Evolutionary conservation across 2,329 filamentous ascomycete species (phyloP).

Genomic region (Pseudovirgaria hyperparasitica): DNA sequence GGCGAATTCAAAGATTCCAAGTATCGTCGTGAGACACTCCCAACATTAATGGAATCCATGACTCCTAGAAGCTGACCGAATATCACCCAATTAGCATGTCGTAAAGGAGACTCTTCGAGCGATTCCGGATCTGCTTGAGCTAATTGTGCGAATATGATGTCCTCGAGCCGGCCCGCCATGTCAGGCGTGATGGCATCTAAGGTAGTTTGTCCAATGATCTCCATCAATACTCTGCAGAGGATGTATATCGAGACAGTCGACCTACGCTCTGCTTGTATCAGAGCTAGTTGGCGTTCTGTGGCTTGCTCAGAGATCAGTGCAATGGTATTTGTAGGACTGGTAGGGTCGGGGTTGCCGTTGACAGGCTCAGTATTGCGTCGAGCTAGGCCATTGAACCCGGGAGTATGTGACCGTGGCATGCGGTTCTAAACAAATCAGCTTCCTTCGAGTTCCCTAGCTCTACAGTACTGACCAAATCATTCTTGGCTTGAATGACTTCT

Average conservation of each 20-base stretch:
- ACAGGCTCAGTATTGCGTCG: conserved; percentile 24
- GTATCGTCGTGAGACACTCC: conserved; percentile 70
- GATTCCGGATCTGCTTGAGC: conserved; percentile 79
- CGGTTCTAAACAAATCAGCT: too few relatives aligned
- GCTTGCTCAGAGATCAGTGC: too few relatives aligned
- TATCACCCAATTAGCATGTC: conserved; percentile 89
- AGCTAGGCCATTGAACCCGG: conserved; percentile 11
- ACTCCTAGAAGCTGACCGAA: conserved; percentile 88
- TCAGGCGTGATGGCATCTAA: conserved; percentile 72
- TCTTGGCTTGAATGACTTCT: conserved; percentile 41
- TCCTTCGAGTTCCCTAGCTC: not conserved
- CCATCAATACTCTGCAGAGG: conserved; percentile 81
- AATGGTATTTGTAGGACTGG: conserved; percentile 19
- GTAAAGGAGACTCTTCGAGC: conserved; percentile 62
- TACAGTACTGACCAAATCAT: conserved; percentile 6
- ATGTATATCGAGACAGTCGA: conserved; percentile 95
- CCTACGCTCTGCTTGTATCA: conserved; percentile 70
- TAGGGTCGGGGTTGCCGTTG: conserved; percentile 15
- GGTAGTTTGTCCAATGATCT: conserved; percentile 85
- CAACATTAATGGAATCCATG: conserved; percentile 89
- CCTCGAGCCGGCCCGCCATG: conserved; percentile 88
- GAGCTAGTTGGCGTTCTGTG: conserved; percentile 67
- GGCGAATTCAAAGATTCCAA: conserved; percentile 66
- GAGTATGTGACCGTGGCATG: too few relatives aligned
- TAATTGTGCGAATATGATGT: conserved; percentile 92